Conservation (phyloP, 805 yeast genomes). For the Priceomyces melissophilus region DNA sequence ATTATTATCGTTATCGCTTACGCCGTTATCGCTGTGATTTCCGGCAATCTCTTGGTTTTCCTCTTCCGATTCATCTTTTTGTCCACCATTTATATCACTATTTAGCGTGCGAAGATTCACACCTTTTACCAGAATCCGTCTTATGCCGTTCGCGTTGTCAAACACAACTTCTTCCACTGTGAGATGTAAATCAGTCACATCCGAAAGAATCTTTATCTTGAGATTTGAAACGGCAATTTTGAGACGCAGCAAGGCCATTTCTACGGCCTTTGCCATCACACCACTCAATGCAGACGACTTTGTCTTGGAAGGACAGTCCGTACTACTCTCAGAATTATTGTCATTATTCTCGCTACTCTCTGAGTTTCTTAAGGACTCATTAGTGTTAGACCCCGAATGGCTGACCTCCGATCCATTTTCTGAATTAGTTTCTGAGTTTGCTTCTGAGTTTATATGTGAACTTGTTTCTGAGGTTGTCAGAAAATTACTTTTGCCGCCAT, state of each 20-base stretch:
- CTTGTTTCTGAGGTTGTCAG: background rate
- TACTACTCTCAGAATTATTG: slow-evolving; percentile 5
- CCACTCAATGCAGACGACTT: slow-evolving; percentile 44
- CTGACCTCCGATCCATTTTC: background rate
- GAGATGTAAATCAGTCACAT: slow-evolving; percentile 34
- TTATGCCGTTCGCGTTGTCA: slow-evolving; percentile 45
- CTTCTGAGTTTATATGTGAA: background rate
- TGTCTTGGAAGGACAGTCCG: slow-evolving; percentile 15
- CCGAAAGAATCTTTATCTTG: slow-evolving; percentile 48
- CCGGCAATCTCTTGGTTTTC: slow-evolving; percentile 4
- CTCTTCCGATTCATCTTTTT: slow-evolving; percentile 3
- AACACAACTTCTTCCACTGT: slow-evolving; percentile 27
- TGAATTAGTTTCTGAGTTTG: background rate
- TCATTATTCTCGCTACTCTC: no score
- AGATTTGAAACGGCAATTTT: slow-evolving; percentile 48
- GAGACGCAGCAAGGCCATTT: slow-evolving; percentile 61
- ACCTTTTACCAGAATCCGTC: slow-evolving; percentile 39
- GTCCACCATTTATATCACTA: slow-evolving; percentile 37
- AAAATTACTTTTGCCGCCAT: background rate
- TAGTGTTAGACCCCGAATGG: background rate
- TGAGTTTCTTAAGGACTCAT: background rate
- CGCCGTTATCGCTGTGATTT: slow-evolving; percentile 1
- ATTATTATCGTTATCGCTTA: slow-evolving; percentile 1
- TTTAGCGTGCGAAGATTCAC: slow-evolving; percentile 37
- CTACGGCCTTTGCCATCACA: slow-evolving; percentile 63